phyloP scores from a whole-genome alignment of 1,284 basidiomycete species.

The Meira miltonrushii region DNA sequence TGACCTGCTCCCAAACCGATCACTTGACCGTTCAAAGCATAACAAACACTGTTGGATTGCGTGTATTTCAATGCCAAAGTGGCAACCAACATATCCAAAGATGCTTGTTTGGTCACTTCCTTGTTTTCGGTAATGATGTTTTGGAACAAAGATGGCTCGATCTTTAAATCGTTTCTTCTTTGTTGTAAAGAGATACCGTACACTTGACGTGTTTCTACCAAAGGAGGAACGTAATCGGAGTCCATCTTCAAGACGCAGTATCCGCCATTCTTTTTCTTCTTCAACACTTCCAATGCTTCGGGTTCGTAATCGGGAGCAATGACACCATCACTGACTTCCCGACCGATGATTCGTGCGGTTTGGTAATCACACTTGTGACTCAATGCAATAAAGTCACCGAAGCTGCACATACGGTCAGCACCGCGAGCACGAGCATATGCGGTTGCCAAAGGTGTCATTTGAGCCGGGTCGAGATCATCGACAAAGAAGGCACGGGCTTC shows the following conservation, averaged over 20 bases:
- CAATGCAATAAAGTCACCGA: constrained; percentile 96
- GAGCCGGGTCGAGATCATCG: constrained; percentile 71
- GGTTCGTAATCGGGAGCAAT: constrained; percentile 88
- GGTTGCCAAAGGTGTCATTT: constrained; percentile 78
- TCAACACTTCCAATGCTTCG: constrained; percentile 82
- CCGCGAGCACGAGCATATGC: constrained; percentile 96
- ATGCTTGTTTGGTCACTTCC: constrained; percentile 54
- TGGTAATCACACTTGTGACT: constrained; percentile 86
- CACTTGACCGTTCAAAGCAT: constrained; percentile 85
- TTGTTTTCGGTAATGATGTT: constrained; percentile 86
- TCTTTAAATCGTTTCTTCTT: constrained; percentile 82
- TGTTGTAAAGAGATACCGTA: constrained; percentile 90
- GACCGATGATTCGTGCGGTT: constrained; percentile 90
- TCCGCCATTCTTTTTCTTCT: constrained; percentile 97
- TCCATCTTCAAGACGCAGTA: constrained; percentile 78
- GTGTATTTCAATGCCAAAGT: constrained; percentile 98
- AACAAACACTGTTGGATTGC: constrained; percentile 97
- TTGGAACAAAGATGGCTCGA: constrained; percentile 73
- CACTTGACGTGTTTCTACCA: constrained; percentile 84
- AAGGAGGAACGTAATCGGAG: constrained; percentile 39
- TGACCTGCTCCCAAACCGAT: constrained; percentile 96
- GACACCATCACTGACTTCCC: constrained; percentile 96
- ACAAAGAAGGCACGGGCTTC: constrained; percentile 96
- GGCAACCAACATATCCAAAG: constrained; percentile 57
- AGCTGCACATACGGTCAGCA: constrained; percentile 98